Conservation (phyloP, 2,329 filamentous ascomycete species). For the Mycosphaerelloides madeirae region DNA sequence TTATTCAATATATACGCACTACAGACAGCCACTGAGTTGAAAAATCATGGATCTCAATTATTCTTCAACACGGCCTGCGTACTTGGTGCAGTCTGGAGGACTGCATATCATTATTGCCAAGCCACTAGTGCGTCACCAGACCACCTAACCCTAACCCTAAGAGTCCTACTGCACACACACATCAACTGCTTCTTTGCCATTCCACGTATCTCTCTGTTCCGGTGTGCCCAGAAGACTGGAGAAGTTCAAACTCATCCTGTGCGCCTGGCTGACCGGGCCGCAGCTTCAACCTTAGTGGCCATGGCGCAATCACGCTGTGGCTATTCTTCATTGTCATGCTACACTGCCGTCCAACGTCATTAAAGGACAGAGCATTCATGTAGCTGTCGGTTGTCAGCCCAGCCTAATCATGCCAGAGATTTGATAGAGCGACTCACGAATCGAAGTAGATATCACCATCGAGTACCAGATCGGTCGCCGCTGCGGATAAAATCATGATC, state of each 20-base stretch:
- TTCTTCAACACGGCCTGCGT: no score
- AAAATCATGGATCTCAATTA: no score
- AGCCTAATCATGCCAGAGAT: no score
- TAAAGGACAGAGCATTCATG: conserved; percentile 8
- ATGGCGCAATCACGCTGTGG: conserved; percentile 19
- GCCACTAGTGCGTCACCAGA: no score
- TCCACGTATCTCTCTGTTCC: conserved; percentile 19
- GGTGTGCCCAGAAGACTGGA: conserved; percentile 6
- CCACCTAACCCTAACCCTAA: no score
- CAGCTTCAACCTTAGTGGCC: conserved; percentile 13
- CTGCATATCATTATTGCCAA: no score
- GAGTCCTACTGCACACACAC: no score
- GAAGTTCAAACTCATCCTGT: conserved; percentile 14
- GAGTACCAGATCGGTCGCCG: neutral
- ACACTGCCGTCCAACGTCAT: neutral
- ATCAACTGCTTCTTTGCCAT: conserved; percentile 18
- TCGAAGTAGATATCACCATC: conserved; percentile 6
- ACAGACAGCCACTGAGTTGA: no score
- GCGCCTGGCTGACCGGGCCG: conserved; percentile 4
- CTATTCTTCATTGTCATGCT: conserved; percentile 11
- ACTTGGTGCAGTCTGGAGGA: no score
- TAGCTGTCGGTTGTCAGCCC: conserved; percentile 6
- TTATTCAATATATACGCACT: no score
- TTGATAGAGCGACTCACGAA: conserved; percentile 2
- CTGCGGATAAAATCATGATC: no score